Base-by-base conservation (phyloP, 345 rosid species). In the Trapa incisa region DNA sequence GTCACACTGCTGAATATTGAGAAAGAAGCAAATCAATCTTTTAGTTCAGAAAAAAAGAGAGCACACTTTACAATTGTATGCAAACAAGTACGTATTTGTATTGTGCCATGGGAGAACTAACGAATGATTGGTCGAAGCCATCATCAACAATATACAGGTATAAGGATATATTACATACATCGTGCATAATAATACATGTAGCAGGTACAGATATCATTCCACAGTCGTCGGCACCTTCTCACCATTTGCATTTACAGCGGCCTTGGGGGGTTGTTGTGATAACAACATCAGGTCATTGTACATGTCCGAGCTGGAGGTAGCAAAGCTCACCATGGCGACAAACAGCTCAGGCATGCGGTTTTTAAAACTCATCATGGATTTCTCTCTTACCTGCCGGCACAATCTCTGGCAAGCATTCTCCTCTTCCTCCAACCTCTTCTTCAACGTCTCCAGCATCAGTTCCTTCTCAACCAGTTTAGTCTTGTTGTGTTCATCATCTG, bases 301-400 rank as follows among this genome's bases (percentile, higher is more conserved):
- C 84, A 86, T 83, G 10, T 56, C 70, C 1, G 93, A 71, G 80
- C 82, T 89, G 22, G 85, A 78, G 35, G 1, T 48, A 3, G 99
- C 80, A 61, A 83, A 75, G 47, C 67, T 78, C 0, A 77, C 64
- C 87, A 94, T 79, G 3, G 86, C 83, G 73, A 43, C 65, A 68
- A 87, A 94, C 36, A 94, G 85, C 73, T 87, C 97, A 0, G 96
- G 97, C 75, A 94, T 73, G 42, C 87, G 85, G 68, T 80, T 79
- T 68, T 72, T 81, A 38, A 91, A 89, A 73, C 86, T 94, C 3
- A 74, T 70, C 74, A 91, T 73, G 8, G 97, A 87, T 76, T 91
- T 94, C 64, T 85, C 89, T 74, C 99, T 83, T 65, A 94, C 97
- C 68, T 91, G 96, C n/a, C 60, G 47, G 76, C 96, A 79, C 6